phyloP scores from a whole-genome alignment of 2,329 filamentous ascomycete species.

The Calonectria pauciramosa region DNA sequence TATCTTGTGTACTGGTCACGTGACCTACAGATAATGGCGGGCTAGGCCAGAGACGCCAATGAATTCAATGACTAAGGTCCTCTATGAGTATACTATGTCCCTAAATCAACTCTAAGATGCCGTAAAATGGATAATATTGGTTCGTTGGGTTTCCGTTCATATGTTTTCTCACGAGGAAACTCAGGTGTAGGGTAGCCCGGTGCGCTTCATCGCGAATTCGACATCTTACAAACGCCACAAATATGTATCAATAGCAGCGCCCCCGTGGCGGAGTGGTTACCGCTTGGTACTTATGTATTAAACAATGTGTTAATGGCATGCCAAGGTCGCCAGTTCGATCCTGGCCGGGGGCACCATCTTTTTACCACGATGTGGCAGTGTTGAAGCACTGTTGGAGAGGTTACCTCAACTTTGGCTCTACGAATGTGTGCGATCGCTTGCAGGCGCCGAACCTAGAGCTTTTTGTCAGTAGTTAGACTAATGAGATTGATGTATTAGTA shows the following conservation, averaged over 20 bases:
- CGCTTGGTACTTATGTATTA: constrained; percentile 23
- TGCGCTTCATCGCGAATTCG: too few species aligned
- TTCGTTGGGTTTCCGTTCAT: neutral
- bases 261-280: constrained; percentile 25
- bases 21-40: neutral
- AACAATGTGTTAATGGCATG: constrained; percentile 11
- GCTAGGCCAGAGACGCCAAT: neutral
- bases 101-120: neutral
- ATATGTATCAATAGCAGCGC: neutral
- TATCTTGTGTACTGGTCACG: neutral
- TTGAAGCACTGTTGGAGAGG: too few species aligned
- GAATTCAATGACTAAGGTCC: neutral
- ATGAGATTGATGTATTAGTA: too few species aligned
- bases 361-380: neutral
- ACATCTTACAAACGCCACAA: neutral
- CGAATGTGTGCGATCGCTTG: too few species aligned
- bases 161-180: neutral
- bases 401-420: too few species aligned
- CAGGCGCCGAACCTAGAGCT: too few species aligned
- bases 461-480: too few species aligned
- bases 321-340: constrained; percentile 27
- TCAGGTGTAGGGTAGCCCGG: neutral
- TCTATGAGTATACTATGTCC: neutral
- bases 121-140: neutral
- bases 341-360: constrained; percentile 22